Conservation (phyloP, 768 basidiomycete species). For the Tylopilus vinaceipallidus region DNA sequence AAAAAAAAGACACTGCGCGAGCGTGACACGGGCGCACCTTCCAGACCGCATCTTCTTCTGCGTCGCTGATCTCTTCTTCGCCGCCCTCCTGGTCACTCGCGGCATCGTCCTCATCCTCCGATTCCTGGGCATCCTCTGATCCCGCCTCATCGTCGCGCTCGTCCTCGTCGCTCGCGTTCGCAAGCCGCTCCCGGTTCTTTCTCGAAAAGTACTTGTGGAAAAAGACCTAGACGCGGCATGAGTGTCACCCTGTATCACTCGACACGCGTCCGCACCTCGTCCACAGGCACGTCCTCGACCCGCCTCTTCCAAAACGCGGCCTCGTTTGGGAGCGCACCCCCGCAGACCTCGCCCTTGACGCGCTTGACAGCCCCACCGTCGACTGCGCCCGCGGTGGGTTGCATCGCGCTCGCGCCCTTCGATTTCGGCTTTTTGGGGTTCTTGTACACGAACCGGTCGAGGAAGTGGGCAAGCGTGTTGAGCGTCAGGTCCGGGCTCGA, state of each 20-base stretch:
- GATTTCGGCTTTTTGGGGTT: slow-evolving; percentile 79
- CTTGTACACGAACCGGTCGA: slow-evolving; percentile 96
- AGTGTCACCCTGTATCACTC: not conserved
- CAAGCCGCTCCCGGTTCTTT: slow-evolving; percentile 58
- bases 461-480: slow-evolving; percentile 92
- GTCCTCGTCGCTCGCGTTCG: slow-evolving; percentile 36
- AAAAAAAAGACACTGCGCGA: not conserved
- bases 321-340: slow-evolving; percentile 62
- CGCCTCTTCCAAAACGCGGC: slow-evolving; percentile 69
- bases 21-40: slow-evolving; percentile 51
- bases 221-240: slow-evolving; percentile 61
- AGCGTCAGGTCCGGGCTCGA: slow-evolving; percentile 86
- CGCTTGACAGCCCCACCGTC: slow-evolving; percentile 71
- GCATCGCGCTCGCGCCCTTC: slow-evolving; percentile 91
- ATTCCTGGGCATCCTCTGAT: slow-evolving; percentile 25
- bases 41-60: slow-evolving; percentile 79
- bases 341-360: slow-evolving; percentile 54
- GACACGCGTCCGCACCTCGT: slow-evolving; percentile 56
- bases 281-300: slow-evolving; percentile 74
- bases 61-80: slow-evolving; percentile 43
- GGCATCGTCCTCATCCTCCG: slow-evolving; percentile 19
- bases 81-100: slow-evolving; percentile 36
- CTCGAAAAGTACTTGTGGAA: slow-evolving; percentile 86
- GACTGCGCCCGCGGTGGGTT: slow-evolving; percentile 74
- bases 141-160: slow-evolving; percentile 25